A percentile compares a stretch with the other conserved stretches of the same genome.
phyloP scores from a whole-genome alignment of 352 stramenopile genomes.

The Salisapilia sapeloensis region DNA sequence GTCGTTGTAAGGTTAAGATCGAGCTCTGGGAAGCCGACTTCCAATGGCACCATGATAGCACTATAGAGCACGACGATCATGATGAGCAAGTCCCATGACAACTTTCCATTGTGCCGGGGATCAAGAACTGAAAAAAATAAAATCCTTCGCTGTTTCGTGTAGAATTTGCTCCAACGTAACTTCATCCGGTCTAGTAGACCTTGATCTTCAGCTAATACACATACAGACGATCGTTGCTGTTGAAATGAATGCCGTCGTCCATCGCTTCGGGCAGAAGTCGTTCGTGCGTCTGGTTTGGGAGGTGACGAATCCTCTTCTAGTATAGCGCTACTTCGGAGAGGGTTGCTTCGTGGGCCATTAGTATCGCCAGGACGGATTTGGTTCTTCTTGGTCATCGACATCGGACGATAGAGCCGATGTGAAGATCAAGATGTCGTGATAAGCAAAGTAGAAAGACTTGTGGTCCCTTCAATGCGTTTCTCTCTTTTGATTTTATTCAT shows the following conservation, averaged over 20 bases:
- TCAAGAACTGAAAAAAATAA: constrained; percentile 29
- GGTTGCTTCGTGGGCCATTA: no score
- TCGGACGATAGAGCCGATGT: no score
- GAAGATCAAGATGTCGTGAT: no score
- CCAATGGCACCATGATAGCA: constrained; percentile 42
- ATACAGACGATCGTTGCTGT: constrained; percentile 18
- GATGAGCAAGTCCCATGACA: constrained; percentile 47
- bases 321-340: no score
- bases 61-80: constrained; percentile 66
- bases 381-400: no score
- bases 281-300: no score
- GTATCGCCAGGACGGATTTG: no score
- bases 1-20: constrained; percentile 11
- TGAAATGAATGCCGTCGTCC: constrained; percentile 7
- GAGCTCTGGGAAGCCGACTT: constrained; percentile 54
- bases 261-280: no score
- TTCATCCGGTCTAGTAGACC: constrained; percentile 9
- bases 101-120: constrained; percentile 28
- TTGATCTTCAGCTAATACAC: constrained; percentile 9
- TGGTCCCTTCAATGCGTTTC: no score
- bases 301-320: no score
- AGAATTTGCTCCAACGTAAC: constrained; percentile 17
- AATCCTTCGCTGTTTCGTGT: constrained; percentile 14
- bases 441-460: no score
- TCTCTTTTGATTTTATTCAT: no score